phyloP scores from a whole-genome alignment of 2,329 filamentous ascomycete genomes.

The Elsinoe perseae region DNA sequence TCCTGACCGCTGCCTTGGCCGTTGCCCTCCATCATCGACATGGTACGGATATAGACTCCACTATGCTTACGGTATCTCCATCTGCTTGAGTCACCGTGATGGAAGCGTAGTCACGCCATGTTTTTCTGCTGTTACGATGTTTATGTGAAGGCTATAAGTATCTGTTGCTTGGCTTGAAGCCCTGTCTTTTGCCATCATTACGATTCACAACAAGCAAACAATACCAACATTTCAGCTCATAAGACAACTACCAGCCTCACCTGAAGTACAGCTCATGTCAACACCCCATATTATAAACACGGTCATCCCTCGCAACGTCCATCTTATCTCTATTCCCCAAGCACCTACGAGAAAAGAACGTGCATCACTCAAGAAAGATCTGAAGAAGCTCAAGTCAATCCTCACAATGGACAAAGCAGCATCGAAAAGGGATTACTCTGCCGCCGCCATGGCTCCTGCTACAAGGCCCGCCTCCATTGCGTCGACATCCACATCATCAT shows the following conservation, averaged over 20 bases:
- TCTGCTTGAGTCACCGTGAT: not conserved
- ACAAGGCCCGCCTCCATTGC: not conserved
- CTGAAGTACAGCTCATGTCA: not conserved
- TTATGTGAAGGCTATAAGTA: not conserved
- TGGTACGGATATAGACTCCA: not conserved
- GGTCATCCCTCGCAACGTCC: not conserved
- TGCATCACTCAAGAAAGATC: conserved; percentile 1
- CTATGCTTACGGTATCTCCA: not conserved
- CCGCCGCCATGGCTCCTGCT: not conserved
- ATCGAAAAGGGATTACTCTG: conserved; percentile 2
- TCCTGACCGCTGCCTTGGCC: conserved; percentile 4
- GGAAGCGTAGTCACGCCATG: not conserved
- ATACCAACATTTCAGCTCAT: not conserved
- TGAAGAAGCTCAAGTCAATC: conserved; percentile 4
- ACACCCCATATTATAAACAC: conserved; percentile 8
- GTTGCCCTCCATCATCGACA: not conserved
- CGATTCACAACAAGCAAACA: not conserved
- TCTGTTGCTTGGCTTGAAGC: not conserved
- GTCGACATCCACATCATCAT: conserved; percentile 2
- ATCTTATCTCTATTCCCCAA: not conserved
- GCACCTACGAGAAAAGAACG: not conserved
- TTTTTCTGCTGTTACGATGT: not conserved
- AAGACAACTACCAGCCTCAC: too few relatives aligned
- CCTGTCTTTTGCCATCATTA: not conserved
- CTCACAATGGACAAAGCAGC: conserved; percentile 9